These are phyloP conservation scores for Amaranthus palmeri DNA, from an alignment of 148 eudicot species.

Conservation along the genomic window DNA sequence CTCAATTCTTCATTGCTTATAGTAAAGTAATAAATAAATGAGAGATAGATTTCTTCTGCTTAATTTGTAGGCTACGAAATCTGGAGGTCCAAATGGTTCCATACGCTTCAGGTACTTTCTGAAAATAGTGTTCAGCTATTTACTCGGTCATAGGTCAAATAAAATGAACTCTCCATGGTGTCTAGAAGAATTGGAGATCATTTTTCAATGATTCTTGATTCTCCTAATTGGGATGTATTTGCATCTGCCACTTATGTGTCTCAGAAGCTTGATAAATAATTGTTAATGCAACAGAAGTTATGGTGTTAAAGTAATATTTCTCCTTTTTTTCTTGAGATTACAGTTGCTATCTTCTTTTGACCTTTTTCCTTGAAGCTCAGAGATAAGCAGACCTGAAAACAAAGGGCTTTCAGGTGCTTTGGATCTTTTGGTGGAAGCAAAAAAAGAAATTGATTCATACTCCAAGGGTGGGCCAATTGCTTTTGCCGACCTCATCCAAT, in stretches of 20 bases:
- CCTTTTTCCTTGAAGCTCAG: constrained; percentile 78
- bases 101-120: constrained; percentile 76
- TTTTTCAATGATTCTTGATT: not conserved
- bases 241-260: not conserved
- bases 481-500: constrained; percentile 83
- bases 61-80: constrained; percentile 74
- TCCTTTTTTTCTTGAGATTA: not conserved
- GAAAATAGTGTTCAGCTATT: not conserved
- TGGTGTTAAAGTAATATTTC: not conserved
- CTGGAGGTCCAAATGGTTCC: constrained; percentile 98
- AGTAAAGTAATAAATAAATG: not conserved
- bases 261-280: not conserved
- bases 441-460: constrained; percentile 83
- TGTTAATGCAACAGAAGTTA: not conserved
- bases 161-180: not conserved
- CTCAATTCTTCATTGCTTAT: not conserved
- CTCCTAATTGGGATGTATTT: not conserved
- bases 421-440: constrained; percentile 61
- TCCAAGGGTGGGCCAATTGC: constrained; percentile 92
- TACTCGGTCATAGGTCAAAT: not conserved
- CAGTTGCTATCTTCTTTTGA: constrained; percentile 24
- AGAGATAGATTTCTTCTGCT: constrained; percentile 30
- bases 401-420: constrained; percentile 75
- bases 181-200: not conserved
- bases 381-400: constrained; percentile 92